Base-by-base conservation (phyloP, 768 basidiomycete genomes). In the Leccinum uliginosum region DNA sequence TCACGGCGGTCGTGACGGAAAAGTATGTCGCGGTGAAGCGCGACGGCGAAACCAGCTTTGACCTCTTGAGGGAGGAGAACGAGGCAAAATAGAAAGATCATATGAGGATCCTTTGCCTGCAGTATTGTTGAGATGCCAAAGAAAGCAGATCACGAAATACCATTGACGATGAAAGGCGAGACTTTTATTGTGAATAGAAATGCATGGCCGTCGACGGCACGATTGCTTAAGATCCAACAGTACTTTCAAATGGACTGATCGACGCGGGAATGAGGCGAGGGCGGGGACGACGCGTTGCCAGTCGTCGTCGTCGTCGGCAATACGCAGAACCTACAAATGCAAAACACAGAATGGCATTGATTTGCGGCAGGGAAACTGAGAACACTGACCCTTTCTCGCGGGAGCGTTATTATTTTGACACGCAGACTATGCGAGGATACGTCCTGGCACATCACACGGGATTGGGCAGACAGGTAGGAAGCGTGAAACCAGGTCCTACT, bases 1-100 rank as follows among this genome's bases (percentile, higher is more conserved):
- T 98, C 60, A 90, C 86, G n/a, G 91, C 90, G 29, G 89, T 98
- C 51, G 93, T 95, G 12, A 98, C 94, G 3, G 96, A 98, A 75
- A 93, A 89, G 63, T 94, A 96, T 7, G 93, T 97, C 30, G 92
- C 91, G 4, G 82, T 87, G 56, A 87, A 86, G 65, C 74, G 74
- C 56, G 80, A 80, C 7, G 85, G 86, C 23, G 75, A 78, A 57
- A 69, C 67, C 3, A 66, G 58, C 24, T 91, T 93, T 64, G 87
- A 94, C 66, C 76, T 95, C 26, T 75, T 78, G 49, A 69, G 68
- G 8, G 78, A 68, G 38, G 62, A 54, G 1, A 29, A 53, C n/a
- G 50, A 56, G 11, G 59, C 50, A 15, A 27, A 51, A 3, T 63
- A 27, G 27, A 29, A 35, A 43, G 11, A 3, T 19, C 38, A 2